These are phyloP conservation scores for Aquilaria agallochum DNA, from an alignment of 441 rosid species.

Conservation along the genomic window DNA sequence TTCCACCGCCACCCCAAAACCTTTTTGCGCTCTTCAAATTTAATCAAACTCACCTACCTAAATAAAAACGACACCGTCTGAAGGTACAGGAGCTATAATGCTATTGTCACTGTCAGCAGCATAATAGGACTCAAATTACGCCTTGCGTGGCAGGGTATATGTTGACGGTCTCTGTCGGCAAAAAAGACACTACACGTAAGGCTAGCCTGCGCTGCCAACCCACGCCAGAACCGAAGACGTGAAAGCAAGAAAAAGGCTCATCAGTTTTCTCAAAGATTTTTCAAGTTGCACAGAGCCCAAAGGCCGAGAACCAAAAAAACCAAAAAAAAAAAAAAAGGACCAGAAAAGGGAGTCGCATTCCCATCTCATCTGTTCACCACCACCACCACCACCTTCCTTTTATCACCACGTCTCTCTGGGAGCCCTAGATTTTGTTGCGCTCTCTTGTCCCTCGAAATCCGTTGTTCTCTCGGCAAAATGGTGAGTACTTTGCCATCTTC, in stretches of 20 bases:
- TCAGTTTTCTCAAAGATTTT: background rate
- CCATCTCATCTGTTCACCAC: background rate
- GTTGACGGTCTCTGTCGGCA: conserved; percentile 1
- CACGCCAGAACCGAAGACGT: conserved; percentile 11
- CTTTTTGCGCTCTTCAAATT: no score
- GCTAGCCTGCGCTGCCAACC: background rate
- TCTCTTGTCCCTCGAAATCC: conserved; percentile 13
- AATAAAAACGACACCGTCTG: no score
- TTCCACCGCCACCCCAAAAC: no score
- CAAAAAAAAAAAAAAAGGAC: background rate
- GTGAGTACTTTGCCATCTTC: conserved; percentile 18
- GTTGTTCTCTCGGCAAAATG: conserved; percentile 26
- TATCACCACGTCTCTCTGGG: conserved; percentile 4
- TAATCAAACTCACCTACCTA: no score
- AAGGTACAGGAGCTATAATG: no score
- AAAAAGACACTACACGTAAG: conserved; percentile 10
- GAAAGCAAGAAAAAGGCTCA: background rate
- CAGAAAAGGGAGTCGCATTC: no score
- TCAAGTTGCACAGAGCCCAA: background rate
- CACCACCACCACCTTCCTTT: conserved; percentile 10
- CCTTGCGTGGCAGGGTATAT: background rate
- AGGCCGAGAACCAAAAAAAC: background rate
- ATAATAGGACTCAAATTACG: no score
- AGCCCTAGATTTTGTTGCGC: conserved; percentile 35
- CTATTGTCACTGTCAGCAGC: no score